Conservation (phyloP, 2,329 filamentous ascomycete species). For the Sporothrix protearum region DNA sequence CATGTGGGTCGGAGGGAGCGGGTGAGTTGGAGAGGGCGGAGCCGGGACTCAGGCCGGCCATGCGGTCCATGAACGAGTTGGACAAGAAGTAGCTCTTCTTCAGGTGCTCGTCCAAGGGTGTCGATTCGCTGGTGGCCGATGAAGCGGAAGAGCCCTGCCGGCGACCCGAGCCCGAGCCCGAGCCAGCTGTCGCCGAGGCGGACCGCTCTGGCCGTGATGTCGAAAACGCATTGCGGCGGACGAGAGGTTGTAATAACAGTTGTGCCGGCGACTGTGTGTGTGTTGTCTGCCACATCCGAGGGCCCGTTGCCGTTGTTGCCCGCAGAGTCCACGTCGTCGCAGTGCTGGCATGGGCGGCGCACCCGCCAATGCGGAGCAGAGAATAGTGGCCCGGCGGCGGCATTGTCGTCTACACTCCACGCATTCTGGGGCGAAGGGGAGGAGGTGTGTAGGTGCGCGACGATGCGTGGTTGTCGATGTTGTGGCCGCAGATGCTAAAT, state of each 20-base stretch:
- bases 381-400: conserved; percentile 41
- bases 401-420: conserved; percentile 8
- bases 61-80: conserved; percentile 35
- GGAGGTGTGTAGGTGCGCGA: background rate
- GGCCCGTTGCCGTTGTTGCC: background rate
- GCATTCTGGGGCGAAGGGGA: background rate
- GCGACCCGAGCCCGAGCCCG: background rate
- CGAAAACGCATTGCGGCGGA: background rate
- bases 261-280: background rate
- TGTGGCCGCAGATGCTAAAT: background rate
- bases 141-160: background rate
- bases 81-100: conserved; percentile 38
- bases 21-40: conserved; percentile 2
- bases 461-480: background rate
- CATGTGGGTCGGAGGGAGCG: background rate
- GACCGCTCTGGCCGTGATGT: conserved; percentile 24
- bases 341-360: background rate
- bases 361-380: conserved; percentile 30
- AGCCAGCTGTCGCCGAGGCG: conserved; percentile 10
- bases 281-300: background rate
- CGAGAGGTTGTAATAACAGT: background rate
- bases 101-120: conserved; percentile 27
- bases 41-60: conserved; percentile 23
- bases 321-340: background rate
- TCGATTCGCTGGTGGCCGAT: background rate